phyloP scores from a whole-genome alignment of 2,329 filamentous ascomycete species.

The Pyrenophora graminea region DNA sequence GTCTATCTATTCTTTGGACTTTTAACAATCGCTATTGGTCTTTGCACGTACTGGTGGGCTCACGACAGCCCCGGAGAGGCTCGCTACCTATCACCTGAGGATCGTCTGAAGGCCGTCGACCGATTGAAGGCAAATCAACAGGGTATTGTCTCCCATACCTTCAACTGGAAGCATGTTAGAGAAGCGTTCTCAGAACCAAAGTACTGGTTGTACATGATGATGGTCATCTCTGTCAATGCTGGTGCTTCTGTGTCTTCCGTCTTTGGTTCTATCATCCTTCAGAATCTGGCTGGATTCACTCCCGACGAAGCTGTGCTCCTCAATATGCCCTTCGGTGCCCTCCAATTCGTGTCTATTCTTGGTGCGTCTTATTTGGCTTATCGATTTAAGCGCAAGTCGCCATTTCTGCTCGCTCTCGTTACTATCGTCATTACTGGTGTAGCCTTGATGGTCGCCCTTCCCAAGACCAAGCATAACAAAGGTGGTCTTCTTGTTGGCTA shows the following conservation, averaged over 20 bases:
- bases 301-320: slow-evolving; percentile 62
- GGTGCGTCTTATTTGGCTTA: slow-evolving; percentile 59
- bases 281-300: slow-evolving; percentile 63
- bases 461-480: slow-evolving; percentile 49
- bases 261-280: slow-evolving; percentile 61
- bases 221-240: slow-evolving; percentile 30
- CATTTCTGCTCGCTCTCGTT: slow-evolving; percentile 52
- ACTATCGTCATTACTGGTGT: slow-evolving; percentile 64
- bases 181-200: slow-evolving; percentile 61
- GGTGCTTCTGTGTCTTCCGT: slow-evolving; percentile 60
- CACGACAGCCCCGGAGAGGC: slow-evolving; percentile 64
- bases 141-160: slow-evolving; percentile 69
- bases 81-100: slow-evolving; percentile 64
- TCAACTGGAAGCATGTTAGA: slow-evolving; percentile 66
- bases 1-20: slow-evolving; percentile 52
- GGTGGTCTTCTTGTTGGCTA: slow-evolving; percentile 62
- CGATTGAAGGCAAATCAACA: slow-evolving; percentile 75
- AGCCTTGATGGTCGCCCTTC: slow-evolving; percentile 58
- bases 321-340: slow-evolving; percentile 56
- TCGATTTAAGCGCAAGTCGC: slow-evolving; percentile 63
- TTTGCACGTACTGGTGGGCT: slow-evolving; percentile 49
- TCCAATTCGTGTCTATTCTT: slow-evolving; percentile 29
- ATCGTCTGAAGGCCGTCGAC: slow-evolving; percentile 70
- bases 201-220: slow-evolving; percentile 52
- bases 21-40: slow-evolving; percentile 46